Conservation (phyloP, 108 stramenopile genomes). For the Skeletonema costatum region DNA sequence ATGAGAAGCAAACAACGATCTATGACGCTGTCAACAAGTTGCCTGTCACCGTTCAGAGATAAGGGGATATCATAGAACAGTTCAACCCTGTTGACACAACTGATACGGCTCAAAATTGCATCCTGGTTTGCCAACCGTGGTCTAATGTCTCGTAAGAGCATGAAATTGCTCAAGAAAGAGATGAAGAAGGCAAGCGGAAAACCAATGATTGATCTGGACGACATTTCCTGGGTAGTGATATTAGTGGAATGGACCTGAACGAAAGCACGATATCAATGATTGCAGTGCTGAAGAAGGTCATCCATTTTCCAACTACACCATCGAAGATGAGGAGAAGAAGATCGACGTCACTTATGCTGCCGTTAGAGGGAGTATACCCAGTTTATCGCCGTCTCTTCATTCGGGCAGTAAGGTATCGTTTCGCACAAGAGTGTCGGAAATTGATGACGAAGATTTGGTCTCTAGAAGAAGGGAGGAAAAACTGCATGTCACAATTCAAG, state of each 20-base stretch:
- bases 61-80: no score
- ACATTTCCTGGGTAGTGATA: neutral
- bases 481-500: neutral
- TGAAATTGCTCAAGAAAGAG: neutral
- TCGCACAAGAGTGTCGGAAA: neutral
- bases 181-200: neutral
- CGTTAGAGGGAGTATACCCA: neutral
- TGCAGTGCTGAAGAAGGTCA: neutral
- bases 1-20: neutral
- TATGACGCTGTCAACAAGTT: no score
- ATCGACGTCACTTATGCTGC: neutral
- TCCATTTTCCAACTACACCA: neutral
- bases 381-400: neutral
- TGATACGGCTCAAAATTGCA: neutral
- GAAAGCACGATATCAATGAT: neutral
- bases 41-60: no score
- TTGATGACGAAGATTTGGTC: neutral
- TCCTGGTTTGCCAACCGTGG: neutral
- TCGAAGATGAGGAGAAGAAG: neutral
- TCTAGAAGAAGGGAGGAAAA: neutral
- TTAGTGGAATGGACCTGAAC: neutral
- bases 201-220: neutral
- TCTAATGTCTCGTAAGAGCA: neutral
- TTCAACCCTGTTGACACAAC: neutral
- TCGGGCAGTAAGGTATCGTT: neutral